These are phyloP conservation scores for Candida ovalis DNA, from an alignment of 805 yeast species.

Conservation along the genomic window DNA sequence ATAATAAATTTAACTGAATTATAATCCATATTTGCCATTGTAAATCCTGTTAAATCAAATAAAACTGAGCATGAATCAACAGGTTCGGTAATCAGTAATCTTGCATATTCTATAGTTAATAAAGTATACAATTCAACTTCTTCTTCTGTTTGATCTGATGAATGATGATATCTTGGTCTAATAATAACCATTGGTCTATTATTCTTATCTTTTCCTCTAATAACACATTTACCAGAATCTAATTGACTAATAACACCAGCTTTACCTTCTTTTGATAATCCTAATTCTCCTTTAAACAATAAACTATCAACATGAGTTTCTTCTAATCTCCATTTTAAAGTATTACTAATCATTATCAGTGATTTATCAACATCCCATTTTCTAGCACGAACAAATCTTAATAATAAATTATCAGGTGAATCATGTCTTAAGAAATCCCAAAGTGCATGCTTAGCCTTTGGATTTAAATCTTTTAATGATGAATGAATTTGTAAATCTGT, in stretches of 20 bases:
- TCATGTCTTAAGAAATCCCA: constrained; percentile 70
- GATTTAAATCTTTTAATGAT: constrained; percentile 48
- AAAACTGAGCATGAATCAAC: constrained; percentile 78
- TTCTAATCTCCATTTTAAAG: constrained; percentile 70
- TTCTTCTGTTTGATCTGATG: constrained; percentile 60
- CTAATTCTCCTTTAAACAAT: constrained; percentile 69
- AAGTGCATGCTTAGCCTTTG: constrained; percentile 49
- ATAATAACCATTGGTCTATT: constrained; percentile 80
- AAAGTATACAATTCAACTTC: constrained; percentile 77
- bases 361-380: constrained; percentile 75
- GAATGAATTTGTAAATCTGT: constrained; percentile 42
- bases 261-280: constrained; percentile 40
- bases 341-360: constrained; percentile 64
- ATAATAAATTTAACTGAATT: constrained; percentile 86
- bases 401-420: constrained; percentile 70
- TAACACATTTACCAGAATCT: constrained; percentile 63
- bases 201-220: constrained; percentile 68
- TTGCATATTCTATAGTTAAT: constrained; percentile 73
- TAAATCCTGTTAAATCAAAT: constrained; percentile 83
- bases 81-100: constrained; percentile 70
- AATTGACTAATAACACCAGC: constrained; percentile 53
- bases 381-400: constrained; percentile 82
- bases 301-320: constrained; percentile 60
- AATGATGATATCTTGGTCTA: constrained; percentile 72
- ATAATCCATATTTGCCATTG: constrained; percentile 91